Evolutionary conservation across 306 rosid genomes (phyloP), one percentile per base, ranked within the genome.

Genomic region (Citrullus amarus): DNA sequence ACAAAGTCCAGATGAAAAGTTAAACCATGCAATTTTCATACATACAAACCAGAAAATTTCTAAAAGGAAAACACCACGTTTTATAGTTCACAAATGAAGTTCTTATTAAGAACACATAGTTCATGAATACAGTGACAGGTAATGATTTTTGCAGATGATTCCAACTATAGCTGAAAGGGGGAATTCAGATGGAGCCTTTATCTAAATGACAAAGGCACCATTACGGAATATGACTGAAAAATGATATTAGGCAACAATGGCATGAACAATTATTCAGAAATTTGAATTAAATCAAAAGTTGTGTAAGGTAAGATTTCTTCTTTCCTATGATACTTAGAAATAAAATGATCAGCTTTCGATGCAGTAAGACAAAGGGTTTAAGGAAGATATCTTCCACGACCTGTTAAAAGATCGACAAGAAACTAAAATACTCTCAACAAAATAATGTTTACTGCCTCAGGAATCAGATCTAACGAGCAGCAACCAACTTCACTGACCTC

Each of bases 361-460:
- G 78, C 63, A 74, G 50, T 25, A 75, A 32, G 78, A 56, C 66
- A n/a, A 53, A 53, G 16, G 17, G 30, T 53, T 55, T 30, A 34
- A 36, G 62, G 78, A 54, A 32, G 32, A 74, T 54, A 32, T 74
- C 63, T 34, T 74, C 78, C 78, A 17, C 78, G 14, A 63, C 62
- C 48, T 74, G 48, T 32, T 54, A 74, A 51, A 75, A 55, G 36
- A 75, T 28, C 18, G 6, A 18, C 28, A 18, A 32, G 70, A 59
- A 54, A 54, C 53, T 55, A 75, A 75, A 25, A 10, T 34, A 36
- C 67, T 75, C 50, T 68, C 20, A 14, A 73, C 6, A 75, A 54
- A 75, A 16, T 56, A 11, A 36, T 18, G 48, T 0, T 75, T 36
- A 36, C 17, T 14, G 54, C 79, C n/a, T 75, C 66, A 54, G 13